A percentile compares a stretch with the other conserved stretches of the same genome.
phyloP scores from a whole-genome alignment of 352 stramenopile species.

The Chrysophaeum taylorii region DNA sequence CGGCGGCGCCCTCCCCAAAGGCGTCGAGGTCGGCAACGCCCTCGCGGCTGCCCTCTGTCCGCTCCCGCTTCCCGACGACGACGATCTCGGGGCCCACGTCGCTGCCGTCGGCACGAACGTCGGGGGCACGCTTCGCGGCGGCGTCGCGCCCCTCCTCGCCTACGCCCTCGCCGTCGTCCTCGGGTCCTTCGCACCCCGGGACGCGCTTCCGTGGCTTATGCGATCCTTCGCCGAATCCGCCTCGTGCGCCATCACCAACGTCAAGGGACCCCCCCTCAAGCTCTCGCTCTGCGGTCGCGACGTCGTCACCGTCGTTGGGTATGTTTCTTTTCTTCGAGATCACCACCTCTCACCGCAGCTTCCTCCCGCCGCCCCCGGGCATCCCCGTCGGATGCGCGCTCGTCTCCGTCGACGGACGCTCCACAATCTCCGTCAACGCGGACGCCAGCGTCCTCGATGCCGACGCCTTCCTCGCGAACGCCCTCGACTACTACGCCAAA shows the following conservation, averaged over 20 bases:
- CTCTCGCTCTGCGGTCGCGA: neutral
- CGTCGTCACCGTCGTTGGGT: neutral
- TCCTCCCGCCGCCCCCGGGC: slow-evolving; percentile 12
- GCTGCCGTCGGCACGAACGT: neutral
- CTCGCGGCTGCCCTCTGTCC: neutral
- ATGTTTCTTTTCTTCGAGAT: too few relatives aligned
- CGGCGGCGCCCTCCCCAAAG: neutral
- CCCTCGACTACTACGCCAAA: neutral
- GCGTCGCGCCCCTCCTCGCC: neutral
- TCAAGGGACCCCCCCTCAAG: neutral
- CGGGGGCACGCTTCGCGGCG: slow-evolving; percentile 2
- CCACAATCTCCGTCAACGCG: slow-evolving; percentile 3
- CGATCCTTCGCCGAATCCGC: neutral
- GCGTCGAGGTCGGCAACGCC: neutral
- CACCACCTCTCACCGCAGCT: too few relatives aligned
- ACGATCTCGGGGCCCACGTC: neutral
- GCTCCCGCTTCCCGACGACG: neutral
- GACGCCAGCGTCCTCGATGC: neutral
- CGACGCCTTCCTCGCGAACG: neutral
- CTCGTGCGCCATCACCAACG: neutral
- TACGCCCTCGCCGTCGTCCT: neutral
- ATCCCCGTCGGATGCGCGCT: neutral
- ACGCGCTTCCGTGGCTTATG: too few relatives aligned
- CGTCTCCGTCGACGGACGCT: neutral
- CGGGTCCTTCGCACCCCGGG: neutral